A percentile compares a stretch with the other conserved stretches of the same genome.
Conservation (phyloP, 2,329 filamentous ascomycete genomes). For the Chlorencoelia australis region DNA sequence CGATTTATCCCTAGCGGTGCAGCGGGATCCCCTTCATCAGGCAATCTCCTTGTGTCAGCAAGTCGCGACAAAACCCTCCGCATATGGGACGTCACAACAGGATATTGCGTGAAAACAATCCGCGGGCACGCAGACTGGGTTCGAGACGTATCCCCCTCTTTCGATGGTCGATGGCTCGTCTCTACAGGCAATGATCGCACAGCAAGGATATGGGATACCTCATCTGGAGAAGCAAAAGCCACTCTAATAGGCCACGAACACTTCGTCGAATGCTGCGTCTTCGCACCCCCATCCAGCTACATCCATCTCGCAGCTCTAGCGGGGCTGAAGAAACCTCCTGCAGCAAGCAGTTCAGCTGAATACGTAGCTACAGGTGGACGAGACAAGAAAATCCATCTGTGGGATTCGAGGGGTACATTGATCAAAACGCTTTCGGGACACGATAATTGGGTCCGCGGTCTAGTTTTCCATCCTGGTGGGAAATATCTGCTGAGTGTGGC, state of each 20-base stretch:
- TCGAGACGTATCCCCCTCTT: conserved; percentile 73
- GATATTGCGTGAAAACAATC: conserved; percentile 87
- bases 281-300: conserved; percentile 74
- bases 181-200: conserved; percentile 78
- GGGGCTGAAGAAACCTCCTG: conserved; percentile 72
- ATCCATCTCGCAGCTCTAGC: conserved; percentile 66
- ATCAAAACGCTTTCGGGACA: conserved; percentile 80
- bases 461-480: conserved; percentile 85
- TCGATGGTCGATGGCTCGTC: conserved; percentile 73
- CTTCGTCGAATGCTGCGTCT: conserved; percentile 72
- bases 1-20: conserved; percentile 80
- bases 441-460: conserved; percentile 83
- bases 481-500: conserved; percentile 79
- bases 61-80: conserved; percentile 76
- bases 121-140: conserved; percentile 83
- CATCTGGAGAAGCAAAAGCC: conserved; percentile 61
- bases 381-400: conserved; percentile 85
- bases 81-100: conserved; percentile 89
- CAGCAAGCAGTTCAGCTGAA: conserved; percentile 65
- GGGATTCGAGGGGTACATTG: conserved; percentile 75
- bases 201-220: conserved; percentile 76
- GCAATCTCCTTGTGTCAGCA: conserved; percentile 77
- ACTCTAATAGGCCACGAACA: conserved; percentile 83
- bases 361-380: conserved; percentile 82
- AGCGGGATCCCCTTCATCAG: conserved; percentile 65